These are phyloP conservation scores for Kalmanozyma brasiliensis DNA, from an alignment of 1,284 basidiomycete species.

Conservation along the genomic window DNA sequence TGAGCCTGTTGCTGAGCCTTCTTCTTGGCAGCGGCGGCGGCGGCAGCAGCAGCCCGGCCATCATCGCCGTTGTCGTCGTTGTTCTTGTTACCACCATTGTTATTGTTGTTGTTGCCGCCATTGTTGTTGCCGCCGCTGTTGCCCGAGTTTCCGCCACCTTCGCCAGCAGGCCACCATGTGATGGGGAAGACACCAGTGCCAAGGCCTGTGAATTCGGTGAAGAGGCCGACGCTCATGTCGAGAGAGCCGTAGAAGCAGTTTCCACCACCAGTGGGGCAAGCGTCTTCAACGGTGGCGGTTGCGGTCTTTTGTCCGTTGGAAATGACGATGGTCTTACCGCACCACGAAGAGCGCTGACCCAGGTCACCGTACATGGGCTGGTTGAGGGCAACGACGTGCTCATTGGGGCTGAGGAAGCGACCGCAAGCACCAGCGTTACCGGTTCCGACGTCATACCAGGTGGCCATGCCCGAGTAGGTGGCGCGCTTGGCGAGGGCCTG, in stretches of 20 bases:
- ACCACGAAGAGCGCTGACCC: slow-evolving; percentile 47
- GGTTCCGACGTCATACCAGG: slow-evolving; percentile 61
- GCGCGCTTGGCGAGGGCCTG: slow-evolving; percentile 44
- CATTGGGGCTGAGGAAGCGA: slow-evolving; percentile 34
- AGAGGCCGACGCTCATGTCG: slow-evolving; percentile 62
- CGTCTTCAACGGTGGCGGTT: slow-evolving; percentile 55
- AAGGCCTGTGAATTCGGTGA: slow-evolving; percentile 51
- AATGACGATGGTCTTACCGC: slow-evolving; percentile 59
- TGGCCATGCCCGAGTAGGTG: slow-evolving; percentile 53
- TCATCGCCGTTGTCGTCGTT: background rate
- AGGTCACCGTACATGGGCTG: slow-evolving; percentile 61
- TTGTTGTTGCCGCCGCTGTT: slow-evolving; percentile 18
- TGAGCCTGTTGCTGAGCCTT: slow-evolving; percentile 35
- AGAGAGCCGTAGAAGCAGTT: slow-evolving; percentile 59
- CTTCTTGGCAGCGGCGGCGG: slow-evolving; percentile 28
- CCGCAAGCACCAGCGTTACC: slow-evolving; percentile 61
- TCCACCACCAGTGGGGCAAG: slow-evolving; percentile 57
- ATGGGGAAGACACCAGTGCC: slow-evolving; percentile 58
- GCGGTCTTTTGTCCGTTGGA: slow-evolving; percentile 49
- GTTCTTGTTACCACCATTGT: slow-evolving; percentile 14
- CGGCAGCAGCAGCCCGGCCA: slow-evolving; percentile 12
- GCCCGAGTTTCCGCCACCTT: slow-evolving; percentile 23
- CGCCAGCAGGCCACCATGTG: slow-evolving; percentile 56
- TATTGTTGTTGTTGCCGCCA: slow-evolving; percentile 17
- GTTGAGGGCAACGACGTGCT: slow-evolving; percentile 60